These are phyloP conservation scores for Protoeuglena noctilucae DNA, from an alignment of 139 green algal species.

Conservation along the genomic window DNA sequence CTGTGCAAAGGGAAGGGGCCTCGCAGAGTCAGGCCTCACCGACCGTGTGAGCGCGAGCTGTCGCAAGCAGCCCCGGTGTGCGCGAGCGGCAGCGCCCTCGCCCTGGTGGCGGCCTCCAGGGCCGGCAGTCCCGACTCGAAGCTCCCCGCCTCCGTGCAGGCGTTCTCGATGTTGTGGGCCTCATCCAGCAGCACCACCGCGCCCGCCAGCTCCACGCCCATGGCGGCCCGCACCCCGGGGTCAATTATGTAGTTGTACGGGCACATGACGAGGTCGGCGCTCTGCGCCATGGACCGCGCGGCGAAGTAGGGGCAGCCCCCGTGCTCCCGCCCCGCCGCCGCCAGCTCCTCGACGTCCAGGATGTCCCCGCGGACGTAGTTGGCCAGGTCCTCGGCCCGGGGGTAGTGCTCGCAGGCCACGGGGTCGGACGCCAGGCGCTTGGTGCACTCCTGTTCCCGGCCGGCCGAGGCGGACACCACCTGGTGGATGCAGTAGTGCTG, in stretches of 20 bases:
- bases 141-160: neutral
- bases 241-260: slow-evolving; percentile 3
- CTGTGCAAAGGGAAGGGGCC: neutral
- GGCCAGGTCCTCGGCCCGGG: neutral
- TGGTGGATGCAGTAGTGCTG: neutral
- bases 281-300: neutral
- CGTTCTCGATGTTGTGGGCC: slow-evolving; percentile 10
- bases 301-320: slow-evolving; percentile 5
- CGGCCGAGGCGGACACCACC: neutral
- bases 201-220: slow-evolving; percentile 2
- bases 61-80: neutral
- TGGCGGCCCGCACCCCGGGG: neutral
- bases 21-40: neutral
- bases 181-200: slow-evolving; percentile 8
- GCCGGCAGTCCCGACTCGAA: neutral
- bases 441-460: neutral
- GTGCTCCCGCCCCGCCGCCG: neutral
- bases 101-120: neutral
- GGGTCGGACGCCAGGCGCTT: neutral
- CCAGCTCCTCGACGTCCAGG: slow-evolving; percentile 9
- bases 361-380: neutral
- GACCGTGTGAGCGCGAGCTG: neutral
- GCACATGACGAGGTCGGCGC: slow-evolving; percentile 5
- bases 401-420: neutral
- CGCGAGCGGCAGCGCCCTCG: neutral